Evolutionary conservation across 1,284 basidiomycete genomes (phyloP).

Genomic region (Pascua sp.): DNA sequence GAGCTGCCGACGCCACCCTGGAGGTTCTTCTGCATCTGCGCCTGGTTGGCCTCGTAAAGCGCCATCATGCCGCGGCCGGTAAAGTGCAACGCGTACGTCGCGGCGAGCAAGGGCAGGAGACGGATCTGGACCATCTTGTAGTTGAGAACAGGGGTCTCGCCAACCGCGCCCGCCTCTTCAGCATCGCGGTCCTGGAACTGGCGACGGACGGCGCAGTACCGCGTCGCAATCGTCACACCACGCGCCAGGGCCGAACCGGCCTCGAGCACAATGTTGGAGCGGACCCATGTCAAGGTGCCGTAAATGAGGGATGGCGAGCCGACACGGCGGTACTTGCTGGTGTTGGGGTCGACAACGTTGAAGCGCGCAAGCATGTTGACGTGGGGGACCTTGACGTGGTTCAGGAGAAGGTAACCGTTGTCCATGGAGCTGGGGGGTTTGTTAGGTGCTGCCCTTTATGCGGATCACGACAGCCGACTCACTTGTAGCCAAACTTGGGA

Average conservation of each 20-base stretch:
- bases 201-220: conserved; percentile 55
- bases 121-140: conserved; percentile 60
- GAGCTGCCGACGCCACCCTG: not conserved
- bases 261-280: conserved; percentile 58
- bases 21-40: conserved; percentile 20
- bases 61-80: conserved; percentile 52
- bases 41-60: conserved; percentile 40
- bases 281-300: conserved; percentile 56
- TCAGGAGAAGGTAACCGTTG: conserved; percentile 55
- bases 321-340: conserved; percentile 44
- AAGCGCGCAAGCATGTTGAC: conserved; percentile 60
- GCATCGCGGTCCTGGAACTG: conserved; percentile 53
- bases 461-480: conserved; percentile 17
- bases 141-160: conserved; percentile 57
- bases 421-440: conserved; percentile 46
- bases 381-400: conserved; percentile 57
- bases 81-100: conserved; percentile 58
- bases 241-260: conserved; percentile 55
- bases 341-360: conserved; percentile 54
- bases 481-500: conserved; percentile 59
- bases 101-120: conserved; percentile 57
- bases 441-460: not conserved
- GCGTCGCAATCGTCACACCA: conserved; percentile 56
- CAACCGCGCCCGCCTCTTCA: conserved; percentile 44
- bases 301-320: conserved; percentile 57